phyloP scores from a whole-genome alignment of 2,329 filamentous ascomycete species.

The Fusarium brachygibbosum region DNA sequence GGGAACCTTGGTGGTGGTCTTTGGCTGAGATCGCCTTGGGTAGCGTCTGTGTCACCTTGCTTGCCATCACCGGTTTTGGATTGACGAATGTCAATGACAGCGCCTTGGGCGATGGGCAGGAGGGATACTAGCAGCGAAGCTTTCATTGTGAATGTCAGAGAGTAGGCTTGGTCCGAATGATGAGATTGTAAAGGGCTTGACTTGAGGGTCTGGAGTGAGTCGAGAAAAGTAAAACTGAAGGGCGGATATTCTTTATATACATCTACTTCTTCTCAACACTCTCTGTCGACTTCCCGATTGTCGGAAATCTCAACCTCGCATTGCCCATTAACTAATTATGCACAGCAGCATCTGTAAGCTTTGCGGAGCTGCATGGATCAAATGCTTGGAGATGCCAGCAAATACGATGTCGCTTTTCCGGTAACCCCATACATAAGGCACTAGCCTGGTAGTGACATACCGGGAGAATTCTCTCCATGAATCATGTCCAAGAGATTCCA shows the following conservation, averaged over 20 bases:
- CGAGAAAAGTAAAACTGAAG: neutral
- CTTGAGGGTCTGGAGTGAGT: neutral
- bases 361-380: neutral
- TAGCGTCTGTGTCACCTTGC: slow-evolving; percentile 42
- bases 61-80: slow-evolving; percentile 46
- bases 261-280: neutral
- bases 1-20: slow-evolving; percentile 50
- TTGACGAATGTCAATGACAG: slow-evolving; percentile 32
- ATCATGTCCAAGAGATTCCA: neutral
- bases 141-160: slow-evolving; percentile 38
- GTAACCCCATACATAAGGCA: neutral
- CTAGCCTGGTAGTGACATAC: neutral
- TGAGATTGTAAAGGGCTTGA: no score
- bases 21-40: slow-evolving; percentile 47
- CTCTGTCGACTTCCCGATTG: no score
- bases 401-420: no score
- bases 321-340: neutral
- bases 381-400: neutral
- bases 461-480: slow-evolving; percentile 16
- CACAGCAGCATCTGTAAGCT: neutral
- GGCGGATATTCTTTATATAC: neutral
- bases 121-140: slow-evolving; percentile 38
- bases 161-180: neutral
- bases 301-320: neutral
- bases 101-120: slow-evolving; percentile 39